Conservation (phyloP, 805 yeast genomes). For the Schwanniomyces occidentalis region DNA sequence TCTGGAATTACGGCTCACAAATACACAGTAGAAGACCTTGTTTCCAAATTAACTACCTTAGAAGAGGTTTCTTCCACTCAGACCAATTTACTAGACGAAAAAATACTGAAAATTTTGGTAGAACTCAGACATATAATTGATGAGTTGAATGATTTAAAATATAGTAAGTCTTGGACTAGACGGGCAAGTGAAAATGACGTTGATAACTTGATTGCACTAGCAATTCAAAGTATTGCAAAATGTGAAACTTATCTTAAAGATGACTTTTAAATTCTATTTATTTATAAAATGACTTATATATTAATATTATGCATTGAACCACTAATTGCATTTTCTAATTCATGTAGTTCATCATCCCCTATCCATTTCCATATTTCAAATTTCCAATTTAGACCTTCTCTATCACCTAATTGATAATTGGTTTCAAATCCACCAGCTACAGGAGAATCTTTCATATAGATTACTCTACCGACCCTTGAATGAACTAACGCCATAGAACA, state of each 20-base stretch:
- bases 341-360: slow-evolving; percentile 30
- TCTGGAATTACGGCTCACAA: slow-evolving; percentile 1
- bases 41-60: slow-evolving; percentile 23
- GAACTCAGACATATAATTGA: slow-evolving; percentile 19
- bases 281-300: background rate
- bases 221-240: slow-evolving; percentile 13
- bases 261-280: background rate
- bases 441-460: slow-evolving; percentile 53
- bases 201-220: slow-evolving; percentile 14
- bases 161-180: slow-evolving; percentile 19
- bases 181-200: slow-evolving; percentile 15
- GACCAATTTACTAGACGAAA: slow-evolving; percentile 13
- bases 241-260: slow-evolving; percentile 9
- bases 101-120: slow-evolving; percentile 12
- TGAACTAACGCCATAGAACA: slow-evolving; percentile 95
- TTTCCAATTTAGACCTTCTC: slow-evolving; percentile 79
- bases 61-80: slow-evolving; percentile 26
- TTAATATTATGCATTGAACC: background rate
- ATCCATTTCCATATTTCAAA: slow-evolving; percentile 81
- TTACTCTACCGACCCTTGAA: slow-evolving; percentile 72
- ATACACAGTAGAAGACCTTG: slow-evolving; percentile 11
- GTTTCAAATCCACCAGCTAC: slow-evolving; percentile 54
- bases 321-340: background rate
- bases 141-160: slow-evolving; percentile 26
- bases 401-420: slow-evolving; percentile 72